phyloP scores from a whole-genome alignment of 768 basidiomycete species.

The Amanita rimosa region DNA sequence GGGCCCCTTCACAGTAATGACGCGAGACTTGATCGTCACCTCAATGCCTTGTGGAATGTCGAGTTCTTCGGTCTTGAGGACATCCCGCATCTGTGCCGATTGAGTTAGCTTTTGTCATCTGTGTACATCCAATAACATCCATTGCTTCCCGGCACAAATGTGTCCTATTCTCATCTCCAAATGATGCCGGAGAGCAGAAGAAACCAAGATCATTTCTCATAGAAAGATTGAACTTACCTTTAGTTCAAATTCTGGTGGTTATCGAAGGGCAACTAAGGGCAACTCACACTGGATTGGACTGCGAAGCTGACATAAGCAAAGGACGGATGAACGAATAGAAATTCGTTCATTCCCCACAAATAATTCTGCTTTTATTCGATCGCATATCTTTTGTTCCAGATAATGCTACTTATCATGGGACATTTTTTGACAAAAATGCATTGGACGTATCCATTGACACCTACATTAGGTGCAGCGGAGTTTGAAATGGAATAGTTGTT shows the following conservation, averaged over 20 bases:
- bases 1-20: constrained; percentile 87
- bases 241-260: constrained; percentile 24
- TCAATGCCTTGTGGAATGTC: constrained; percentile 78
- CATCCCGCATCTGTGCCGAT: constrained; percentile 72
- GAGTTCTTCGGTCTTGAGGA: constrained; percentile 90
- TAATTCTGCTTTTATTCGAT: background rate
- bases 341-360: background rate
- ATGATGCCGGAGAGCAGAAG: constrained; percentile 5
- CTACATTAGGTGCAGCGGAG: constrained; percentile 14
- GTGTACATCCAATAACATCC: constrained; percentile 27
- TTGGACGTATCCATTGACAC: background rate
- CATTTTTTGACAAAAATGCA: background rate
- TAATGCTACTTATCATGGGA: background rate
- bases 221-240: constrained; percentile 24
- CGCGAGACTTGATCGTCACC: constrained; percentile 80
- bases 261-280: constrained; percentile 14
- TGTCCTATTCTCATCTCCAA: constrained; percentile 14
- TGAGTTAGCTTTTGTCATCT: constrained; percentile 22
- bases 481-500: constrained; percentile 16
- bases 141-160: constrained; percentile 12
- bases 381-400: background rate
- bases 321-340: background rate
- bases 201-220: background rate
- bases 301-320: constrained; percentile 24
- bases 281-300: no score